phyloP scores from a whole-genome alignment of 2,329 filamentous ascomycete genomes.

The Lasiodiplodia theobromae region DNA sequence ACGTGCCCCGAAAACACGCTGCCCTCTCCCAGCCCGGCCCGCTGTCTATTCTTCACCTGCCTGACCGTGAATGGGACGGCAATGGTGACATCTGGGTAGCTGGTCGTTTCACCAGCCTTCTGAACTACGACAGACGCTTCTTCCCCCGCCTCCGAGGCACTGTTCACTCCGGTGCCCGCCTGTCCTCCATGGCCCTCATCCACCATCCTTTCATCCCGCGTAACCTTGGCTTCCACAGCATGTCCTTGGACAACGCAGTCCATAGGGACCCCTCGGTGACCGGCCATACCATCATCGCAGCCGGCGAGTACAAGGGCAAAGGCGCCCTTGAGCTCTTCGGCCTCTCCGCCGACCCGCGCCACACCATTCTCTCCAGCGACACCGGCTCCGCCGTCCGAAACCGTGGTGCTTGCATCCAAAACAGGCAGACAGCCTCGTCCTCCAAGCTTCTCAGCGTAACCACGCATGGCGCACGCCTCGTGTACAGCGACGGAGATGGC shows the following conservation, averaged over 20 bases:
- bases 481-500: conserved; percentile 84
- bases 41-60: conserved; percentile 81
- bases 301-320: conserved; percentile 90
- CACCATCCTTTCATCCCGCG: conserved; percentile 73
- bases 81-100: conserved; percentile 87
- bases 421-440: conserved; percentile 81
- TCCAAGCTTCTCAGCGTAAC: conserved; percentile 83
- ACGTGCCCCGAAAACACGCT: conserved; percentile 59
- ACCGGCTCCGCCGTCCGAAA: conserved; percentile 38
- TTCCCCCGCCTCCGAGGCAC: conserved; percentile 80
- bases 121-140: conserved; percentile 87
- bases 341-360: conserved; percentile 53
- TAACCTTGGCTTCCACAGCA: conserved; percentile 59
- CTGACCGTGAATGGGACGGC: conserved; percentile 62
- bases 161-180: conserved; percentile 81
- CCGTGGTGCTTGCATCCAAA: conserved; percentile 56
- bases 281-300: conserved; percentile 76
- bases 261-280: conserved; percentile 60
- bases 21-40: conserved; percentile 81
- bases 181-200: conserved; percentile 75
- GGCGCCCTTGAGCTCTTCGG: conserved; percentile 90
- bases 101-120: conserved; percentile 85
- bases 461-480: conserved; percentile 81
- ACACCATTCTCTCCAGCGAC: conserved; percentile 41
- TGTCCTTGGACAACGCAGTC: conserved; percentile 63